Conservation (phyloP, 768 basidiomycete genomes). For the Hortiboletus flavorubellus region DNA sequence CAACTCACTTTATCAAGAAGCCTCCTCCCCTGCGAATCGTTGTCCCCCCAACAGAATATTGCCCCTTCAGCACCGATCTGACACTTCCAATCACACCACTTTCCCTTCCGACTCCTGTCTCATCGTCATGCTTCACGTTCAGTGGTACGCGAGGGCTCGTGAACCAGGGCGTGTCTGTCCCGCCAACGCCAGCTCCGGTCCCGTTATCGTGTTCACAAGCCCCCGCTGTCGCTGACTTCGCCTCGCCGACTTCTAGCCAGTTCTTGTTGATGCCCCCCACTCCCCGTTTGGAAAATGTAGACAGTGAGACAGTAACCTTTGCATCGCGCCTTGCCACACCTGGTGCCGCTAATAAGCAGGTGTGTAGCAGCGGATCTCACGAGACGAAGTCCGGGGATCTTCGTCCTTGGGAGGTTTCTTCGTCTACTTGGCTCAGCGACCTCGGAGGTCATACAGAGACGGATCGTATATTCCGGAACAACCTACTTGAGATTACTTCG, state of each 20-base stretch:
- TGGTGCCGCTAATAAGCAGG: neutral
- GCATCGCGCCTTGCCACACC: constrained; percentile 13
- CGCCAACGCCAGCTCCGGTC: constrained; percentile 8
- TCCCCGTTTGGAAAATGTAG: constrained; percentile 10
- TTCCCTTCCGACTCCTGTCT: constrained; percentile 24
- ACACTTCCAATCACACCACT: constrained; percentile 28
- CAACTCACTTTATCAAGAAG: constrained; percentile 15
- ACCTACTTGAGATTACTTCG: constrained; percentile 14
- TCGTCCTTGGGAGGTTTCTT: constrained; percentile 18
- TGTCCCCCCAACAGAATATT: constrained; percentile 33
- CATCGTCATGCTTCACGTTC: constrained; percentile 28
- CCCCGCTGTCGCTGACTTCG: constrained; percentile 11
- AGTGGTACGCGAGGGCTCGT: constrained; percentile 13
- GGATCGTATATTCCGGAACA: constrained; percentile 29
- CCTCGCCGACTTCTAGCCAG: constrained; percentile 29
- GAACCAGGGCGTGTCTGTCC: constrained; percentile 4
- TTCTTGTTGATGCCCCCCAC: constrained; percentile 28
- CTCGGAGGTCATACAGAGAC: constrained; percentile 32
- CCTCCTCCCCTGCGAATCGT: constrained; percentile 27
- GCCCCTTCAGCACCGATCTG: constrained; percentile 32
- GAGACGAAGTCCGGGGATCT: constrained; percentile 13
- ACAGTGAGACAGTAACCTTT: constrained; percentile 8
- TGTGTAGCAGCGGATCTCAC: constrained; percentile 6
- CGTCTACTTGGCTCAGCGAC: constrained; percentile 32
- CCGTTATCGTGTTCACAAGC: constrained; percentile 4